phyloP scores from a whole-genome alignment of 1,284 basidiomycete species.

The Earliella scabrosa region DNA sequence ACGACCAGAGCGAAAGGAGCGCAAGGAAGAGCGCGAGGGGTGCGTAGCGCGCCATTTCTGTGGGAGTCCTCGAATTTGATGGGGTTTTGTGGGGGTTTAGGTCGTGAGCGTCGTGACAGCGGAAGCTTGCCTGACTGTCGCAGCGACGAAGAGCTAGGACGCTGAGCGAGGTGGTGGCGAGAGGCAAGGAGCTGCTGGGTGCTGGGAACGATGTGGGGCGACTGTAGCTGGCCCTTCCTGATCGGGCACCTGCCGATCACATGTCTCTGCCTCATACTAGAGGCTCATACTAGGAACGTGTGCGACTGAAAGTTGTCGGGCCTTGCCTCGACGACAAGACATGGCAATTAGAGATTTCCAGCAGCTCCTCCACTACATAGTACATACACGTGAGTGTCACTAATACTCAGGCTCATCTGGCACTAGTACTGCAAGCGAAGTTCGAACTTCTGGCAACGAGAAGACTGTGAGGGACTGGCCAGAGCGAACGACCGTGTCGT shows the following conservation, averaged over 20 bases:
- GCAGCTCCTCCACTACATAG: too few relatives aligned
- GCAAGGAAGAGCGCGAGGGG: constrained; percentile 13
- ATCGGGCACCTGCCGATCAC: background rate
- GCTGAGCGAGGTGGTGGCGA: background rate
- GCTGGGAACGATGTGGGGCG: background rate
- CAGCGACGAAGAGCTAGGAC: background rate
- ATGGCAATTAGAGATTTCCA: too few relatives aligned
- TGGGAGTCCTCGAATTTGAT: background rate
- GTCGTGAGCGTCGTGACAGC: background rate
- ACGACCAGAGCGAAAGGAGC: constrained; percentile 11
- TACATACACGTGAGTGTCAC: too few relatives aligned
- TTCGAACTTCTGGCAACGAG: too few relatives aligned
- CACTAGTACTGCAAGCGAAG: too few relatives aligned
- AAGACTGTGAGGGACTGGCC: too few relatives aligned
- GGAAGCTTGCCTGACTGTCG: background rate
- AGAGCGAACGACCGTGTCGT: too few relatives aligned
- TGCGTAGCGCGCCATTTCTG: constrained; percentile 13
- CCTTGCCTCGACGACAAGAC: too few relatives aligned
- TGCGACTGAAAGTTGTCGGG: too few relatives aligned
- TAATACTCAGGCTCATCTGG: too few relatives aligned
- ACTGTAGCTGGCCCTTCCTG: background rate
- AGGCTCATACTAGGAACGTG: too few relatives aligned
- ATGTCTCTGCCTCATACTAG: background rate
- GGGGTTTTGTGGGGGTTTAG: background rate
- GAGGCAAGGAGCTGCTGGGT: background rate